Conservation (phyloP, 345 rosid genomes). For the Lepidium africanum region DNA sequence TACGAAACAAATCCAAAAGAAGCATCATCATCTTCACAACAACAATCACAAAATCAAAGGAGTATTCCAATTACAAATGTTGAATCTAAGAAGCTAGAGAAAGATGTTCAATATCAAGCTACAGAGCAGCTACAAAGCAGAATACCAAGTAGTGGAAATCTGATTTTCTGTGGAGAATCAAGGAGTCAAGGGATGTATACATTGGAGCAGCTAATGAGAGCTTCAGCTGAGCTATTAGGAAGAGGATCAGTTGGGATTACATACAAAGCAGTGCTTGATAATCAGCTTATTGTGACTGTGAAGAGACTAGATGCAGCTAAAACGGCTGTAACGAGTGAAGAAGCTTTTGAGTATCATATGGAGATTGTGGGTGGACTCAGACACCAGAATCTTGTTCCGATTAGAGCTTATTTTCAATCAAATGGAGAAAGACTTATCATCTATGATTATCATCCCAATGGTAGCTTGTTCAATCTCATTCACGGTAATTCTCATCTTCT, state of each 20-base stretch:
- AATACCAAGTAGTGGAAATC: slow-evolving; percentile 41
- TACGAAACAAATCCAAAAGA: slow-evolving; percentile 25
- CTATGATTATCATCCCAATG: slow-evolving; percentile 80
- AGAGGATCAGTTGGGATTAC: slow-evolving; percentile 81
- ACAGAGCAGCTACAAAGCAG: slow-evolving; percentile 23
- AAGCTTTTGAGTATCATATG: slow-evolving; percentile 68
- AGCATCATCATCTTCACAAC: slow-evolving; percentile 1
- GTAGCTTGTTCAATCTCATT: slow-evolving; percentile 83
- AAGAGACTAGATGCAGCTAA: slow-evolving; percentile 73
- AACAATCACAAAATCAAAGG: slow-evolving; percentile 9
- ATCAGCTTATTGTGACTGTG: slow-evolving; percentile 68
- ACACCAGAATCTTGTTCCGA: slow-evolving; percentile 70
- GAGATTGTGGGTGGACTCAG: slow-evolving; percentile 59
- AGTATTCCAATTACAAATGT: not conserved
- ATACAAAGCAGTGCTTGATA: slow-evolving; percentile 78
- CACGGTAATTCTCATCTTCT: slow-evolving; percentile 47
- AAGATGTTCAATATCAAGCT: slow-evolving; percentile 17
- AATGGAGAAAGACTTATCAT: slow-evolving; percentile 84
- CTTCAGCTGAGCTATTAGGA: slow-evolving; percentile 89
- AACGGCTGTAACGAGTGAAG: slow-evolving; percentile 57
- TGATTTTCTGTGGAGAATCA: slow-evolving; percentile 41
- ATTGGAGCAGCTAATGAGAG: slow-evolving; percentile 81
- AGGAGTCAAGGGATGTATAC: slow-evolving; percentile 37
- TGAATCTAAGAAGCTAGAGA: slow-evolving; percentile 9
- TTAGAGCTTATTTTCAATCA: slow-evolving; percentile 71